These are phyloP conservation scores for Microthlaspi erraticum DNA, from an alignment of 345 rosid genomes.

Conservation along the genomic window DNA sequence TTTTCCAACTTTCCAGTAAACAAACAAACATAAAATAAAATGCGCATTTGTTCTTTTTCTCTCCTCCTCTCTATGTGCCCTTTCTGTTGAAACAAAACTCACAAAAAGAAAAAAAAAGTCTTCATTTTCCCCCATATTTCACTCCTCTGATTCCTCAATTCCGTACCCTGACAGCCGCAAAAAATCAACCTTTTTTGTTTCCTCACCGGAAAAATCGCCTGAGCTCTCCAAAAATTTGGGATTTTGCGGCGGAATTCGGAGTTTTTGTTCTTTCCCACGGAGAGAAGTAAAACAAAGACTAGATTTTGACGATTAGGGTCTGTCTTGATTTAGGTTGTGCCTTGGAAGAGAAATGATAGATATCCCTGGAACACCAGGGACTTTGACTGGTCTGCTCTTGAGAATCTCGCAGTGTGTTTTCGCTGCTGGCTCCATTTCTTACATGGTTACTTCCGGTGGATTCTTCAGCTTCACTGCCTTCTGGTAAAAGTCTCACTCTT, in stretches of 20 bases:
- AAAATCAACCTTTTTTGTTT: slow-evolving; percentile 2
- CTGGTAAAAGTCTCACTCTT: slow-evolving; percentile 55
- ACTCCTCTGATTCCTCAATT: slow-evolving; percentile 20
- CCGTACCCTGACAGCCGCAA: background rate
- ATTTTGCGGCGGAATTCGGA: background rate
- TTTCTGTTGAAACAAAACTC: slow-evolving; percentile 19
- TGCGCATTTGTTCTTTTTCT: slow-evolving; percentile 43
- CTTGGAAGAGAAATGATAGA: slow-evolving; percentile 61
- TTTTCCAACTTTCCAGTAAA: slow-evolving; percentile 30
- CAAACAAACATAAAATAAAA: slow-evolving; percentile 23
- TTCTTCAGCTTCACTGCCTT: slow-evolving; percentile 77
- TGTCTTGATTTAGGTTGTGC: background rate
- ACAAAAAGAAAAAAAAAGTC: slow-evolving; percentile 20
- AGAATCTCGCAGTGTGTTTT: slow-evolving; percentile 73
- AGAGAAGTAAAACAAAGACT: slow-evolving; percentile 22
- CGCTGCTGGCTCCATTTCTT: slow-evolving; percentile 78
- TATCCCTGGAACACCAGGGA: slow-evolving; percentile 86
- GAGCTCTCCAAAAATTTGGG: slow-evolving; percentile 21
- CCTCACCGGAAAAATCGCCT: slow-evolving; percentile 2
- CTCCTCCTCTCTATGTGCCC: slow-evolving; percentile 42
- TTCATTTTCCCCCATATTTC: slow-evolving; percentile 1
- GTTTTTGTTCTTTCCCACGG: background rate
- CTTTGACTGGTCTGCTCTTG: slow-evolving; percentile 63
- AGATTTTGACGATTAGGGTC: slow-evolving; percentile 12
- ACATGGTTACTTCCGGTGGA: slow-evolving; percentile 60